Evolutionary conservation across 495 filamentous ascomycete species (phyloP).

Genomic region (Hypoxylon lienhwacheense): DNA sequence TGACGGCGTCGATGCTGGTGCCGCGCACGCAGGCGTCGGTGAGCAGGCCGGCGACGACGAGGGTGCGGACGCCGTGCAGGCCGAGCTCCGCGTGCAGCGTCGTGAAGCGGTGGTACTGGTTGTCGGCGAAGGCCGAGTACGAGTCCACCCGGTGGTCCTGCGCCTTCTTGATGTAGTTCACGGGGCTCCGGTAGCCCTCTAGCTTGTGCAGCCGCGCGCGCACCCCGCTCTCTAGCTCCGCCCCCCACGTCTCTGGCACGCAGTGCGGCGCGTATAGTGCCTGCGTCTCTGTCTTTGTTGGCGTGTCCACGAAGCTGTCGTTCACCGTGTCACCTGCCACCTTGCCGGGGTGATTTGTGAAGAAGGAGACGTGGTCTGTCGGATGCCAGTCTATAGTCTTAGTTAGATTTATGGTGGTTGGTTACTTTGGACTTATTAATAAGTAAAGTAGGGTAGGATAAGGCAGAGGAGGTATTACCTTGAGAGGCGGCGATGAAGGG

Average conservation of each 20-base stretch:
- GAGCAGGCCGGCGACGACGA: constrained; percentile 35
- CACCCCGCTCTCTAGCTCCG: constrained; percentile 35
- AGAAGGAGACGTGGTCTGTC: constrained; percentile 34
- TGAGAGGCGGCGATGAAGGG: constrained; percentile 40
- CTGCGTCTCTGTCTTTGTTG: constrained; percentile 35
- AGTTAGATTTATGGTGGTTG: constrained; percentile 3
- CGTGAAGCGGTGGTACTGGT: constrained; percentile 41
- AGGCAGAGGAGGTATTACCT: constrained; percentile 12
- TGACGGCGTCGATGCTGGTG: constrained; percentile 38
- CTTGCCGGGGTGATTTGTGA: constrained; percentile 25
- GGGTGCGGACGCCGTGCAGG: constrained; percentile 35
- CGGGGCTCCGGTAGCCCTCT: constrained; percentile 33
- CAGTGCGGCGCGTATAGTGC: constrained; percentile 36
- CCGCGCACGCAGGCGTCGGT: constrained; percentile 40
- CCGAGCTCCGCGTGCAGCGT: constrained; percentile 35
- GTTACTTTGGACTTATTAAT: no score
- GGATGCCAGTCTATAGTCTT: constrained; percentile 31
- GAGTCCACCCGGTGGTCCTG: constrained; percentile 39
- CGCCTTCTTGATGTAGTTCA: constrained; percentile 42
- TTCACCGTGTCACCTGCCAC: constrained; percentile 23
- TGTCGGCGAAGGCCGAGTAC: constrained; percentile 40
- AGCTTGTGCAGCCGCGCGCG: constrained; percentile 30
- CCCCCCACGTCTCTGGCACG: constrained; percentile 36
- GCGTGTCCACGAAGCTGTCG: constrained; percentile 29
- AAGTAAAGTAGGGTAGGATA: no score